A percentile compares a stretch with the other conserved stretches of the same genome.
Evolutionary conservation across 2,329 filamentous ascomycete genomes (phyloP).

Genomic region (Zalaria obscura): DNA sequence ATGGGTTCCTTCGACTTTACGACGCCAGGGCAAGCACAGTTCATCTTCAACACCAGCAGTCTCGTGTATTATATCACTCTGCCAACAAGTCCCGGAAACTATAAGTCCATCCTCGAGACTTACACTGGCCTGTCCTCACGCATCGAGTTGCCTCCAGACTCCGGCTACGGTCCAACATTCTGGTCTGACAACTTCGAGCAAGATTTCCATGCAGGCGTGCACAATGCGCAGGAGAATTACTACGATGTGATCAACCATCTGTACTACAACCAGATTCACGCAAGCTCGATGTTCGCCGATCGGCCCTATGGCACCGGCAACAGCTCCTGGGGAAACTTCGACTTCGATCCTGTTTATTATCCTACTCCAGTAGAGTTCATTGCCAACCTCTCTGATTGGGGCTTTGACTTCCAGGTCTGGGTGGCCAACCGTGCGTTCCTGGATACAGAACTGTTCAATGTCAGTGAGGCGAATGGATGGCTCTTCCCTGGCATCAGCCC

Average conservation of each 20-base stretch:
- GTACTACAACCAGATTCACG: conserved; percentile 17
- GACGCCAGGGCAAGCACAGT: conserved; percentile 11
- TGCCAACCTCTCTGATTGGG: conserved; percentile 16
- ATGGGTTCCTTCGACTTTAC: conserved; percentile 19
- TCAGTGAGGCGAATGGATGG: conserved; percentile 15
- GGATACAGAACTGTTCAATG: conserved; percentile 19
- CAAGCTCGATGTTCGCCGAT: conserved; percentile 20
- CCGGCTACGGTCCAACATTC: conserved; percentile 20
- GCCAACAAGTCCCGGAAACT: conserved; percentile 6
- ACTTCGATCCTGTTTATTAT: conserved; percentile 21
- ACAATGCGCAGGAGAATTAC: conserved; percentile 20
- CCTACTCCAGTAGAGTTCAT: conserved; percentile 18
- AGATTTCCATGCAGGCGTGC: conserved; percentile 19
- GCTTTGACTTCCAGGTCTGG: conserved; percentile 24
- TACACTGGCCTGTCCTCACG: conserved; percentile 15
- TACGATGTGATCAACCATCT: conserved; percentile 20
- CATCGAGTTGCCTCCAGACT: conserved; percentile 18
- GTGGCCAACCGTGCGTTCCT: conserved; percentile 21
- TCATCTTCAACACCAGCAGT: conserved; percentile 16
- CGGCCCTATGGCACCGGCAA: conserved; percentile 20
- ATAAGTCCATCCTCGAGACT: conserved; percentile 14
- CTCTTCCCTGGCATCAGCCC: conserved; percentile 16
- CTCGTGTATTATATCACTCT: conserved; percentile 20
- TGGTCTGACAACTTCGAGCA: conserved; percentile 21
- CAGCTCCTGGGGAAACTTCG: conserved; percentile 15